Conservation (phyloP, 345 rosid genomes). For the Excoecaria cochinchinensis region DNA sequence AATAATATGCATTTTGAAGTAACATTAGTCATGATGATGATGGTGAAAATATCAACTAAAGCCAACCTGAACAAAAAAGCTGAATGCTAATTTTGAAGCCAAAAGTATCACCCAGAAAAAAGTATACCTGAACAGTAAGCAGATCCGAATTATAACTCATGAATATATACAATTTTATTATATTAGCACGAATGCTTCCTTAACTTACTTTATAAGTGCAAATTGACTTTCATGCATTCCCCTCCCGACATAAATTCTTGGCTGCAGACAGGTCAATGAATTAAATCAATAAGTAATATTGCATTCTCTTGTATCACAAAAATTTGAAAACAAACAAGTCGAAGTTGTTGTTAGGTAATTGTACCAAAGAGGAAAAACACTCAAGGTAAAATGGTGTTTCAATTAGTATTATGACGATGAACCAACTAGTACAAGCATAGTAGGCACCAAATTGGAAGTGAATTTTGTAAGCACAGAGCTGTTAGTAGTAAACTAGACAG, state of each 20-base stretch:
- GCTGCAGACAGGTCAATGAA: conserved; percentile 51
- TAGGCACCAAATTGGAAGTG: background rate
- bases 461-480: background rate
- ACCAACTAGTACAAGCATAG: background rate
- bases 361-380: background rate
- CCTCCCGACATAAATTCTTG: conserved; percentile 88
- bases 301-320: conserved; percentile 1
- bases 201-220: conserved; percentile 80
- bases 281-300: conserved; percentile 22
- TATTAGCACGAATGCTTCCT: background rate
- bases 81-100: conserved; percentile 61
- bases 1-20: background rate
- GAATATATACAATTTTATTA: background rate
- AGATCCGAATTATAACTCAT: conserved; percentile 6
- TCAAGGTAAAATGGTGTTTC: background rate
- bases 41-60: background rate
- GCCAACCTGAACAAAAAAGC: conserved; percentile 80
- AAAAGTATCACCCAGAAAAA: conserved; percentile 82
- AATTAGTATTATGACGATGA: conserved; percentile 10
- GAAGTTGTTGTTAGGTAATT: background rate
- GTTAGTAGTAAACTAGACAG: background rate
- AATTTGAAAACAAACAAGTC: background rate
- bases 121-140: conserved; percentile 64
- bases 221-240: conserved; percentile 99
- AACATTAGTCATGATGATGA: background rate